Conservation (phyloP, 768 basidiomycete species). For the Lyophyllum decastes region DNA sequence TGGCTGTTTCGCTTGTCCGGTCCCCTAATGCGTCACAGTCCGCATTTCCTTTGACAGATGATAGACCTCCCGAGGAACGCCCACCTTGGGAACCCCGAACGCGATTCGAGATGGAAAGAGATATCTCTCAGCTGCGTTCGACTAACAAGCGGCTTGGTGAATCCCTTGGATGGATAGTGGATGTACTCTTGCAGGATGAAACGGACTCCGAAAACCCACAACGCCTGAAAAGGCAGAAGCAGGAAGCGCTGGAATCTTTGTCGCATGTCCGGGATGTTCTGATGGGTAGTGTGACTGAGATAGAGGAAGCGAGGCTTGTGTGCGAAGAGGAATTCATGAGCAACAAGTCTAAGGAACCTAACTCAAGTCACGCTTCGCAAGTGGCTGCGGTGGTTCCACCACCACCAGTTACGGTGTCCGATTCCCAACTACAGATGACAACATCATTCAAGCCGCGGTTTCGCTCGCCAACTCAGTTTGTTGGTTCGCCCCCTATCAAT, state of each 20-base stretch:
- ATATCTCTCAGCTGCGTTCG: conserved; percentile 52
- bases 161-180: conserved; percentile 74
- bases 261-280: conserved; percentile 79
- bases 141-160: conserved; percentile 68
- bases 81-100: conserved; percentile 71
- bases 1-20: conserved; percentile 68
- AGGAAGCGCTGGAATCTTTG: conserved; percentile 74
- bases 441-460: conserved; percentile 17
- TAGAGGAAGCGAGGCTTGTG: conserved; percentile 71
- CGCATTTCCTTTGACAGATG: conserved; percentile 66
- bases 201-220: conserved; percentile 39
- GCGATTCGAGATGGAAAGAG: conserved; percentile 71
- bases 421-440: conserved; percentile 32
- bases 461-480: conserved; percentile 16
- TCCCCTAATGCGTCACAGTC: conserved; percentile 48
- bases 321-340: conserved; percentile 46
- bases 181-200: conserved; percentile 63
- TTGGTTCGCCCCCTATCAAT: conserved; percentile 6
- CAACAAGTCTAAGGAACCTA: conserved; percentile 5
- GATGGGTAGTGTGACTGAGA: conserved; percentile 46
- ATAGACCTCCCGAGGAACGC: conserved; percentile 55
- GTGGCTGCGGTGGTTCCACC: conserved; percentile 25
- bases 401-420: conserved; percentile 40
- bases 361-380: background rate
- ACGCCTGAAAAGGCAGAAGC: conserved; percentile 42